phyloP scores from a whole-genome alignment of 1,139 yeast species.

The Debaryomyces sp. region DNA sequence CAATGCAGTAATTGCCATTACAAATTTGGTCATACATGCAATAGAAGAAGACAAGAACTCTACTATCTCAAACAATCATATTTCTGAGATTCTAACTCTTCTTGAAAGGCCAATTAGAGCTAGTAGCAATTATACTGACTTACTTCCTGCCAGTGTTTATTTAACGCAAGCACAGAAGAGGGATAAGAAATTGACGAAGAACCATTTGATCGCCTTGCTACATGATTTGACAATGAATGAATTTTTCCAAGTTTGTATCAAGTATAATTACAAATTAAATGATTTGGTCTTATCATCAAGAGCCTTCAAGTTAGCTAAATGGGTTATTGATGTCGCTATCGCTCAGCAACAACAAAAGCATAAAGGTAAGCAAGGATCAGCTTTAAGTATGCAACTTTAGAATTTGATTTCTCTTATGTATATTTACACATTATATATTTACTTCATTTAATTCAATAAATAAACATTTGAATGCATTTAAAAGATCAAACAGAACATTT shows the following conservation, averaged over 20 bases:
- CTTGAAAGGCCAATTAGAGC: constrained; percentile 60
- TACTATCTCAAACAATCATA: constrained; percentile 50
- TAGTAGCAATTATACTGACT: constrained; percentile 39
- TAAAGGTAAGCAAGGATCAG: constrained; percentile 6
- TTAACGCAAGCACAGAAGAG: constrained; percentile 32
- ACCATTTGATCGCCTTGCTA: constrained; percentile 52
- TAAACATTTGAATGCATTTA: not conserved
- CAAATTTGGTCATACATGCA: constrained; percentile 61
- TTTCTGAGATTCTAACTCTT: constrained; percentile 59
- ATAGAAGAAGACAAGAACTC: constrained; percentile 64
- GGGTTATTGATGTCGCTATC: constrained; percentile 70
- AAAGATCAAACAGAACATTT: not conserved
- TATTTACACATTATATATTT: constrained; percentile 4
- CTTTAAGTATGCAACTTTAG: constrained; percentile 3
- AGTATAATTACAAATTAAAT: constrained; percentile 62
- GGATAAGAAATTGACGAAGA: constrained; percentile 23
- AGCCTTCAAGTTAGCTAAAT: constrained; percentile 67
- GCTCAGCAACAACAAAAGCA: constrained; percentile 44
- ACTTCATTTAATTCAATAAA: not conserved
- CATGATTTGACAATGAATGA: constrained; percentile 67
- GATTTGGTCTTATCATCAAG: constrained; percentile 64
- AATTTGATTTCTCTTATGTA: not conserved
- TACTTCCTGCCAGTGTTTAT: constrained; percentile 49
- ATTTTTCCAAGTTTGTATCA: constrained; percentile 63
- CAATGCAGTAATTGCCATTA: constrained; percentile 62